A percentile compares a stretch with the other conserved stretches of the same genome.
These are phyloP conservation scores for Nematodospora valgi DNA, from an alignment of 805 yeast species.

Conservation along the genomic window DNA sequence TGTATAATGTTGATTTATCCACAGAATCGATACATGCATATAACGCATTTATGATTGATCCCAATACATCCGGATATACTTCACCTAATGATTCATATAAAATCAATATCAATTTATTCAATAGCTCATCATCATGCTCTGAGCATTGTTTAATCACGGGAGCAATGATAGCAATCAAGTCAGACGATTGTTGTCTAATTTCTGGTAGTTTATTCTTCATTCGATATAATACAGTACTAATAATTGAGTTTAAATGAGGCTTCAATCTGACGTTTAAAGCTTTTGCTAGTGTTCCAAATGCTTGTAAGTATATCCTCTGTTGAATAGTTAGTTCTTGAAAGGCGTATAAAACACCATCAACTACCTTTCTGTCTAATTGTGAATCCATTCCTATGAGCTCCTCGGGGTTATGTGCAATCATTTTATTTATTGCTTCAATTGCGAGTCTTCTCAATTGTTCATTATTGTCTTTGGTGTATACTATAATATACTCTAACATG, in stretches of 20 bases:
- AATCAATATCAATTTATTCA: constrained; percentile 68
- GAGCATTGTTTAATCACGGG: constrained; percentile 64
- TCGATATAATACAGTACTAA: constrained; percentile 69
- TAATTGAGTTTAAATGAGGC: constrained; percentile 70
- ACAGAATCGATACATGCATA: constrained; percentile 57
- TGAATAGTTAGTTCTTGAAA: constrained; percentile 72
- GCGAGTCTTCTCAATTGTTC: constrained; percentile 80
- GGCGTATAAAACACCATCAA: constrained; percentile 78
- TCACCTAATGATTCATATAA: constrained; percentile 92
- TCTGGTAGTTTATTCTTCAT: constrained; percentile 68
- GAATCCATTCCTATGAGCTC: constrained; percentile 53
- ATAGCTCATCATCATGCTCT: constrained; percentile 55
- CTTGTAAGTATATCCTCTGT: constrained; percentile 54
- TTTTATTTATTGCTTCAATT: constrained; percentile 61
- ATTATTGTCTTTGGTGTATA: constrained; percentile 72
- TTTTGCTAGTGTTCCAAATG: constrained; percentile 60
- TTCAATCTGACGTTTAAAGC: constrained; percentile 62
- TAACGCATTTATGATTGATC: constrained; percentile 75
- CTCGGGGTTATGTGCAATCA: constrained; percentile 38
- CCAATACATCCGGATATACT: constrained; percentile 89
- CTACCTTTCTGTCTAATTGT: constrained; percentile 57
- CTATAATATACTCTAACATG: constrained; percentile 55
- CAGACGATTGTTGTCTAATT: constrained; percentile 82
- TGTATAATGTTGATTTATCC: constrained; percentile 55
- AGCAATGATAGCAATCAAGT: constrained; percentile 62